Percentiles rank a stretch among this genome's conserved stretches.
Evolutionary conservation across 352 stramenopile genomes (phyloP).

Genomic region (Globisporangium alternatum): DNA sequence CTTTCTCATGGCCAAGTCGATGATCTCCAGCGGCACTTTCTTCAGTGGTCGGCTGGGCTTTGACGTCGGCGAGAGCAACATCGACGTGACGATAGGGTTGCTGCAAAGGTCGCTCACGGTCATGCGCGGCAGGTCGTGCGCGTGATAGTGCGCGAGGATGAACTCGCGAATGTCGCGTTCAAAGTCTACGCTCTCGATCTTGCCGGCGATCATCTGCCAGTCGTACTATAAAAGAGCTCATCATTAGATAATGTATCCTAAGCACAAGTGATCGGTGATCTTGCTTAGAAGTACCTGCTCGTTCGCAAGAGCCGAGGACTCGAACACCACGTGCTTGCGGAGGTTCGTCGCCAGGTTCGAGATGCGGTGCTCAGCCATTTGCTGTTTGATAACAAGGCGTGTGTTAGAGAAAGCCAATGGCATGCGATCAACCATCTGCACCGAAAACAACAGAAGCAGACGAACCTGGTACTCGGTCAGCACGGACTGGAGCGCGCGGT

Average conservation of each 20-base stretch:
- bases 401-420: not conserved
- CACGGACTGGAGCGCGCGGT: conserved; percentile 58
- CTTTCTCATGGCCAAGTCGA: conserved; percentile 57
- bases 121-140: conserved; percentile 39
- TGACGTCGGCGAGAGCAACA: conserved; percentile 37
- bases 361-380: conserved; percentile 76
- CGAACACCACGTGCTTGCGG: conserved; percentile 82
- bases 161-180: conserved; percentile 71
- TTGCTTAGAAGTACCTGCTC: conserved; percentile 46
- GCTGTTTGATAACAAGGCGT: conserved; percentile 24
- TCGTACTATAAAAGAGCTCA: conserved; percentile 51
- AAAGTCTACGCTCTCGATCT: conserved; percentile 70
- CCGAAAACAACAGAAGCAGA: not conserved
- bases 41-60: conserved; percentile 49
- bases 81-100: conserved; percentile 27
- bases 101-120: conserved; percentile 69
- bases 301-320: conserved; percentile 76
- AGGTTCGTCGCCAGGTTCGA: conserved; percentile 69
- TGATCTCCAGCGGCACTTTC: conserved; percentile 53
- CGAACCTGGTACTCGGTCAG: conserved; percentile 79
- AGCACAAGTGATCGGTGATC: not conserved
- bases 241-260: not conserved
- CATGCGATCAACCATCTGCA: not conserved
- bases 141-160: conserved; percentile 42
- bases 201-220: conserved; percentile 74